Evolutionary conservation across 495 filamentous ascomycete genomes (phyloP).

Genomic region (Aspergillus incahuasiensis): DNA sequence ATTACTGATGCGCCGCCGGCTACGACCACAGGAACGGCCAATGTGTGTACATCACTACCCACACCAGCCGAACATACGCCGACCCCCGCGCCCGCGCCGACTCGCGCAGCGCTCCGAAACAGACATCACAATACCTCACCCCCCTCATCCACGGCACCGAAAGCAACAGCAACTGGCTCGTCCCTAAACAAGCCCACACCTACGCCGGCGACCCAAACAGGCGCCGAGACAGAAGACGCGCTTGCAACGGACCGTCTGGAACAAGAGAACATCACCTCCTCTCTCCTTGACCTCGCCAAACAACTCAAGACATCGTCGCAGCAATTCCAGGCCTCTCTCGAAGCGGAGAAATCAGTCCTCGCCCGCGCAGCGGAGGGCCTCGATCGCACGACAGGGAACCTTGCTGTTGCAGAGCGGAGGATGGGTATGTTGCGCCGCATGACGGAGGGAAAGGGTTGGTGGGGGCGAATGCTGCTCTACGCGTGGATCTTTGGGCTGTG

Average conservation of each 20-base stretch:
- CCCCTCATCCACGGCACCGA: slow-evolving; percentile 21
- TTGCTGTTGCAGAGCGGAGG: slow-evolving; percentile 66
- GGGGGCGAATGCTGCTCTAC: slow-evolving; percentile 80
- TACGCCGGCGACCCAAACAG: slow-evolving; percentile 13
- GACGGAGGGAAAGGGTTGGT: slow-evolving; percentile 84
- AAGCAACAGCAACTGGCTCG: slow-evolving; percentile 23
- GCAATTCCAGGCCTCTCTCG: slow-evolving; percentile 64
- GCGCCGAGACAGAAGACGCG: slow-evolving; percentile 54
- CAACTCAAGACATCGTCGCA: slow-evolving; percentile 72
- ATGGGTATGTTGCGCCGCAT: slow-evolving; percentile 71
- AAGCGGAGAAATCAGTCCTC: slow-evolving; percentile 67
- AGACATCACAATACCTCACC: slow-evolving; percentile 21
- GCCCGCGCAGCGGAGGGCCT: slow-evolving; percentile 65
- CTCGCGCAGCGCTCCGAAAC: slow-evolving; percentile 29
- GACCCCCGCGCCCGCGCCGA: background rate
- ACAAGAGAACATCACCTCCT: slow-evolving; percentile 79
- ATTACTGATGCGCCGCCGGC: background rate
- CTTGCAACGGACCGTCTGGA: slow-evolving; percentile 70
- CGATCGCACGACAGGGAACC: slow-evolving; percentile 65
- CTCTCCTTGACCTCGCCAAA: slow-evolving; percentile 70
- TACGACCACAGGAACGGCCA: slow-evolving; percentile 14
- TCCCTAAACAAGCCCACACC: slow-evolving; percentile 14
- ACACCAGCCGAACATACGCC: slow-evolving; percentile 4
- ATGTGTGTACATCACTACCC: slow-evolving; percentile 11
- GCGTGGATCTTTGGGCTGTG: slow-evolving; percentile 75